phyloP scores from a whole-genome alignment of 306 rosid genomes.

The Quercus robur region DNA sequence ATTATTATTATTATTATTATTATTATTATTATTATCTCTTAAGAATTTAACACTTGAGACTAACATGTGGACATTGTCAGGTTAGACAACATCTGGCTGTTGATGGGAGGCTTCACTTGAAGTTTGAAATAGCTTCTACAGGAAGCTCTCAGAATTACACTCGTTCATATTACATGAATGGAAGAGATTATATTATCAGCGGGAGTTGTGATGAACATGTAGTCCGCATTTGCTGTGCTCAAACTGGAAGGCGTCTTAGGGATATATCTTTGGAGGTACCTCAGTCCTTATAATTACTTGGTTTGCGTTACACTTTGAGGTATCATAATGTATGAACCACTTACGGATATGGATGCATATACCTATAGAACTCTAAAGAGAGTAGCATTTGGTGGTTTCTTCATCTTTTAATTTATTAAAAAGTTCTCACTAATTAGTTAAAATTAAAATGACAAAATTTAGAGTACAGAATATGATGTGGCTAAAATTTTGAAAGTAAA shows the following conservation, averaged over 20 bases:
- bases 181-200: slow-evolving; percentile 78
- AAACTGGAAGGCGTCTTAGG: slow-evolving; percentile 77
- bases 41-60: background rate
- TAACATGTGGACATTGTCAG: slow-evolving; percentile 39
- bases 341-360: background rate
- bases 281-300: slow-evolving; percentile 13
- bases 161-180: slow-evolving; percentile 84
- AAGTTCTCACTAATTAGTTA: too few species aligned
- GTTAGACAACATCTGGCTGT: slow-evolving; percentile 75
- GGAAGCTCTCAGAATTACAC: slow-evolving; percentile 78
- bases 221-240: slow-evolving; percentile 82
- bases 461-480: too few species aligned
- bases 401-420: too few species aligned
- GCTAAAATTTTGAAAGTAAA: too few species aligned
- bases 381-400: too few species aligned
- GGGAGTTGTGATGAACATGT: slow-evolving; percentile 90
- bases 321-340: background rate
- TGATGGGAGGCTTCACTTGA: slow-evolving; percentile 84
- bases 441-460: too few species aligned
- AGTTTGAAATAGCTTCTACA: slow-evolving; percentile 65
- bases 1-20: too few species aligned
- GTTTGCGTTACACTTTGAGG: background rate
- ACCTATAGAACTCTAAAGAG: too few species aligned
- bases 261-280: slow-evolving; percentile 77
- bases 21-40: background rate